Evolutionary conservation across 1,284 basidiomycete species (phyloP), one percentile per base, ranked within the genome.

Genomic region (Cutaneotrichosporon sp.): DNA sequence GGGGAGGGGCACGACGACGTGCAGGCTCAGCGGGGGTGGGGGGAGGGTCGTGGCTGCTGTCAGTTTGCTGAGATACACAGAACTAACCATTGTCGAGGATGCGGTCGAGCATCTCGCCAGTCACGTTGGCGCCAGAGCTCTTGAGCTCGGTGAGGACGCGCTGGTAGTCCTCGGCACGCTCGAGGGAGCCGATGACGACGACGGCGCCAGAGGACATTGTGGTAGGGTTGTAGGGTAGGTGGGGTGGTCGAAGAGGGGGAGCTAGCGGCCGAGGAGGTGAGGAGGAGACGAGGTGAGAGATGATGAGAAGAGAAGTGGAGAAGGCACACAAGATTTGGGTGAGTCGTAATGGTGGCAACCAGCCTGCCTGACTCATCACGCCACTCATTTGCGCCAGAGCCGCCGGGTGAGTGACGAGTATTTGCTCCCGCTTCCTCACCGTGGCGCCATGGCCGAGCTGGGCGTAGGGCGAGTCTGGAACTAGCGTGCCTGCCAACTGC

Each of bases 31-130:
- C 10, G 74, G 72, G 33, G 71, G 52, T 8, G 72, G 22, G 9
- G 79, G 77, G 16, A 80, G 68, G 18, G 70, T 66, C 7, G 78
- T 78, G 4, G 79, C 79, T 81, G 59, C 11, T 27, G 43, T 55
- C 24, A 59, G 52, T 14, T 31, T 46, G 5, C 49, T 18, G 29
- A 2, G n/a, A 10, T 31, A 8, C 7, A n/a, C 18, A 7, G 16
- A 34, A 45, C 76, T 73, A 62, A 80, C 79, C 79, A 59, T 73
- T 72, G 62, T 79, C 76, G 36, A 80, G 63, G 4, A 80, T 60
- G 31, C 79, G 69, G 67, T 80, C 79, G 14, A 79, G 72, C 79
- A 80, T 80, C 63, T 80, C 79, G 14, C 73, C 77, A 42, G 72
- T 66, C 5, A 78, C 76, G 6, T 52, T 58, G n/a, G 64, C 66